Evolutionary conservation across 352 stramenopile species (phyloP).

Genomic region (Globisporangium recalcitrans): DNA sequence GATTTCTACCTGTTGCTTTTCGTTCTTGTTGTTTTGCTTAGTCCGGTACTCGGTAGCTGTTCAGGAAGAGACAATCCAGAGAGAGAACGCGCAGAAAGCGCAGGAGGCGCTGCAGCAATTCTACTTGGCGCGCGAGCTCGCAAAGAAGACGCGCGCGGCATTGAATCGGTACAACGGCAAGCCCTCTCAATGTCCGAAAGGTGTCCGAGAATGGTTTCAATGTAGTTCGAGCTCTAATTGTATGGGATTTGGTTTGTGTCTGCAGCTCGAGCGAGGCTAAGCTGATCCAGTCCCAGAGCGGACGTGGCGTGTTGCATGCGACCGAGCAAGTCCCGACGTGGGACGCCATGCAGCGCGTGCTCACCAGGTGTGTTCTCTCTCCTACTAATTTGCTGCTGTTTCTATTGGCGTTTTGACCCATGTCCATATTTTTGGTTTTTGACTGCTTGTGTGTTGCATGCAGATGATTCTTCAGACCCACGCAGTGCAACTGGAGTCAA

Average conservation of each 20-base stretch:
- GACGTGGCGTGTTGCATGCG: background rate
- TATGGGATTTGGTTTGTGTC: too few species aligned
- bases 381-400: background rate
- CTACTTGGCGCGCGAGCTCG: conserved; percentile 16
- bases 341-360: background rate
- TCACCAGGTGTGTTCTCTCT: background rate
- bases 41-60: conserved; percentile 18
- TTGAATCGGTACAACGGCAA: conserved; percentile 25
- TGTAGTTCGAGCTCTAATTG: too few species aligned
- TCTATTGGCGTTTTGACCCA: background rate
- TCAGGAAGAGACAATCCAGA: conserved; percentile 15
- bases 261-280: conserved; percentile 16
- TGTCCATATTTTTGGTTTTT: too few species aligned
- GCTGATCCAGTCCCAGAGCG: conserved; percentile 20
- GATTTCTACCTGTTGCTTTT: background rate
- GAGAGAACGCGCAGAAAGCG: conserved; percentile 18
- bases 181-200: too few species aligned
- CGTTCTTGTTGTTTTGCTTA: background rate
- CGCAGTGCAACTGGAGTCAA: background rate
- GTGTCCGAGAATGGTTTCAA: too few species aligned
- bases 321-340: background rate
- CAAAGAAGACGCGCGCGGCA: conserved; percentile 19
- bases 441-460: background rate
- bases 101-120: conserved; percentile 23
- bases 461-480: background rate